phyloP scores from a whole-genome alignment of 306 rosid species.

The Aeschynomene evenia region DNA sequence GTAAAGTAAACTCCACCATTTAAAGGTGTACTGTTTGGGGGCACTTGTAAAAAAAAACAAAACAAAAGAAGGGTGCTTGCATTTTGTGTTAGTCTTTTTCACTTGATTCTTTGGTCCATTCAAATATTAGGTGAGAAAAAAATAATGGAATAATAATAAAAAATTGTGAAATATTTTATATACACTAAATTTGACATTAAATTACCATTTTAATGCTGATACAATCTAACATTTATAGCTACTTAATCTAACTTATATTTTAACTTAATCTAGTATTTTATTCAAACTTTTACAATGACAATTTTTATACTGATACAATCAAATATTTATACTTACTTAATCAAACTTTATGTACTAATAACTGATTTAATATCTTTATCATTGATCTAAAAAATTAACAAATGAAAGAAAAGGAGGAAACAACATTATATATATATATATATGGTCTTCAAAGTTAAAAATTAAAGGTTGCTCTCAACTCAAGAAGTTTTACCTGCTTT shows the following conservation, averaged over 20 bases:
- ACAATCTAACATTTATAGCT: too few relatives aligned
- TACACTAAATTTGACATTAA: too few relatives aligned
- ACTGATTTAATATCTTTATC: too few relatives aligned
- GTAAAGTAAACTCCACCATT: constrained; percentile 43
- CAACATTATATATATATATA: too few relatives aligned
- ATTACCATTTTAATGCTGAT: too few relatives aligned
- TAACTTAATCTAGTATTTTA: too few relatives aligned
- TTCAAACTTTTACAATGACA: too few relatives aligned
- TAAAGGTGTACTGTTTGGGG: constrained; percentile 34
- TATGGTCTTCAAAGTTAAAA: constrained; percentile 32
- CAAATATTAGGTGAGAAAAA: constrained; percentile 5
- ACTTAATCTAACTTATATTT: too few relatives aligned
- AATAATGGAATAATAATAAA: neutral
- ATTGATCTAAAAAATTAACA: neutral
- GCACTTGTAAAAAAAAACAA: constrained; percentile 38
- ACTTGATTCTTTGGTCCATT: constrained; percentile 41
- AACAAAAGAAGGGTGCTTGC: constrained; percentile 37
- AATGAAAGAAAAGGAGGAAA: neutral
- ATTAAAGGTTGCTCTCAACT: constrained; percentile 22
- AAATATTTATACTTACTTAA: too few relatives aligned
- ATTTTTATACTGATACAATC: too few relatives aligned
- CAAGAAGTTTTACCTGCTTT: constrained; percentile 23
- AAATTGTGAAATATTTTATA: too few relatives aligned
- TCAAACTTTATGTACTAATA: too few relatives aligned
- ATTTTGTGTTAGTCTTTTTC: constrained; percentile 39